Evolutionary conservation across 495 filamentous ascomycete genomes (phyloP).

Genomic region (Recurvomyces mirabilis): DNA sequence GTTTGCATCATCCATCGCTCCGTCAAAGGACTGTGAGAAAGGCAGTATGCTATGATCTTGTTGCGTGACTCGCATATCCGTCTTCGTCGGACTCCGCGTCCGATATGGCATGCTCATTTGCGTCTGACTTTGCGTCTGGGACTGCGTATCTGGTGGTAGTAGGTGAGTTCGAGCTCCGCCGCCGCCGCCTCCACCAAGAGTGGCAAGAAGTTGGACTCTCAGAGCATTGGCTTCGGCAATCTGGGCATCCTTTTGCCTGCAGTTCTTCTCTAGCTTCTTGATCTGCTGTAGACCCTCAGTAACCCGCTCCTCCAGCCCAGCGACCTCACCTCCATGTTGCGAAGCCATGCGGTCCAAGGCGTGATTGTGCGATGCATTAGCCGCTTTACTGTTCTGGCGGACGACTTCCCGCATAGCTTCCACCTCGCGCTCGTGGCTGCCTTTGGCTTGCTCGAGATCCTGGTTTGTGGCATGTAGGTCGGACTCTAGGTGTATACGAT

Average conservation of each 20-base stretch:
- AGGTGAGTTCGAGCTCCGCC: no score
- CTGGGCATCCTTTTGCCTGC: conserved; percentile 14
- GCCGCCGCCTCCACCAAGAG: conserved; percentile 14
- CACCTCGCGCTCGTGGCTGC: neutral
- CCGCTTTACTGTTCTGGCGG: conserved; percentile 3
- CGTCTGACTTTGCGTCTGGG: neutral
- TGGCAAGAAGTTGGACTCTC: conserved; percentile 16
- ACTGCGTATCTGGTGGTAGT: no score
- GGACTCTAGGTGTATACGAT: neutral
- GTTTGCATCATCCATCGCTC: no score
- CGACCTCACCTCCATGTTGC: conserved; percentile 7
- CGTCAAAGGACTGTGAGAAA: no score
- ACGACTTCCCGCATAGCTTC: neutral
- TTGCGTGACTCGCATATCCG: no score
- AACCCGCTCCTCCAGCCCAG: neutral
- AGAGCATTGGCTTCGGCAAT: conserved; percentile 18
- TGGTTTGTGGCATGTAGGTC: neutral
- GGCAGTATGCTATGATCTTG: no score
- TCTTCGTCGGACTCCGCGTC: no score
- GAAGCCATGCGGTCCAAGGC: conserved; percentile 3
- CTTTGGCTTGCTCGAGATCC: neutral
- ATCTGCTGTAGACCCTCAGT: conserved; percentile 10
- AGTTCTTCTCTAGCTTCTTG: conserved; percentile 5
- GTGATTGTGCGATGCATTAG: conserved; percentile 6
- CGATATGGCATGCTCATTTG: conserved; percentile 4